Evolutionary conservation across 208 protist genomes (phyloP).

Genomic region (Leptomonas pyrrhocoris): DNA sequence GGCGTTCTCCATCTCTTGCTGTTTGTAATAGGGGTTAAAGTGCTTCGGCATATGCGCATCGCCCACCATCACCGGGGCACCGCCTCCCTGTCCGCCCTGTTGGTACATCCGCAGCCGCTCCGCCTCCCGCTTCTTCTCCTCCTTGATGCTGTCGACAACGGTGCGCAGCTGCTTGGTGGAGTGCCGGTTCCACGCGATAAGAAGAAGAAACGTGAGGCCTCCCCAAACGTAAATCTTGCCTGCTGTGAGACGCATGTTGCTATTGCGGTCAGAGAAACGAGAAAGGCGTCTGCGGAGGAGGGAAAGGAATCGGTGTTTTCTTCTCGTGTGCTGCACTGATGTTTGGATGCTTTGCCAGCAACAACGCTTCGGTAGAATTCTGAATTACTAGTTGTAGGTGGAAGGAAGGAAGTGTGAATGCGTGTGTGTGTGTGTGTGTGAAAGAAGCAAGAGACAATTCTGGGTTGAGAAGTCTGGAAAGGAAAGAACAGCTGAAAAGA

Average conservation of each 20-base stretch:
- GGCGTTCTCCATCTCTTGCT: conserved; percentile 51
- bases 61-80: not conserved
- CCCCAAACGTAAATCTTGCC: conserved; percentile 85
- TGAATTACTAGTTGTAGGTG: no score
- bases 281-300: not conserved
- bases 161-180: conserved; percentile 62
- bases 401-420: no score
- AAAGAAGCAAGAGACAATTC: no score
- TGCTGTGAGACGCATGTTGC: conserved; percentile 65
- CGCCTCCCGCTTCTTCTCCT: conserved; percentile 62
- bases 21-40: conserved; percentile 60
- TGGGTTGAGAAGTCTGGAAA: no score
- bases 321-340: no score
- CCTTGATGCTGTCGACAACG: conserved; percentile 69
- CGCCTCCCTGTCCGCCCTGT: conserved; percentile 9
- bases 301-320: no score
- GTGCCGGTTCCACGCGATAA: conserved; percentile 74
- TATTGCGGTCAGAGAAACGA: not conserved
- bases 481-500: no score
- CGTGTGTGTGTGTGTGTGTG: no score
- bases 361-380: no score
- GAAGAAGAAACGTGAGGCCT: conserved; percentile 41
- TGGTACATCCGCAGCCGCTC: conserved; percentile 46
- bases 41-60: conserved; percentile 45
- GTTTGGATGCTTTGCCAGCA: no score